These are phyloP conservation scores for Tetracentron sinense DNA, from an alignment of 164 flowering plant genomes.

Conservation along the genomic window DNA sequence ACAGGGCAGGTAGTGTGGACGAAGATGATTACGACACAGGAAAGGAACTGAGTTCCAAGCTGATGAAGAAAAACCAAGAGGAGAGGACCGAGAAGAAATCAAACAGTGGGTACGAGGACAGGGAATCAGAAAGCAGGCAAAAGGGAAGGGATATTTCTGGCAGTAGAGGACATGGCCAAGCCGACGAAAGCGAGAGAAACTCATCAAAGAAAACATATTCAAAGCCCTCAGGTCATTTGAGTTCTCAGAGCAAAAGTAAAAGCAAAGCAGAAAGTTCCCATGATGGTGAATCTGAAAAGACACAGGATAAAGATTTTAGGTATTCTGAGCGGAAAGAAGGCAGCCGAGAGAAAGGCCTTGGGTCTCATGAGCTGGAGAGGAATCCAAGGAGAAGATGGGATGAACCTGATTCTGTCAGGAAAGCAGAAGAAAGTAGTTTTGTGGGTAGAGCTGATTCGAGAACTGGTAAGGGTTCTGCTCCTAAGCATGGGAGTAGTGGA, in stretches of 20 bases:
- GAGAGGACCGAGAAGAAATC: slow-evolving; percentile 70
- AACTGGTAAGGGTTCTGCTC: slow-evolving; percentile 50
- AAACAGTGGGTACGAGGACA: slow-evolving; percentile 73
- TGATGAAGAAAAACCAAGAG: slow-evolving; percentile 61
- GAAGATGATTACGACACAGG: slow-evolving; percentile 69
- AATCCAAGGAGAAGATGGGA: slow-evolving; percentile 80
- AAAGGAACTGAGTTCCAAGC: slow-evolving; percentile 56
- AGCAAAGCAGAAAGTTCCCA: slow-evolving; percentile 47
- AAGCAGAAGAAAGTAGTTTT: slow-evolving; percentile 39
- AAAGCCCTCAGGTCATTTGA: slow-evolving; percentile 45
- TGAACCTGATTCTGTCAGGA: slow-evolving; percentile 43
- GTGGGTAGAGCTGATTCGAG: slow-evolving; percentile 43
- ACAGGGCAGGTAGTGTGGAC: slow-evolving; percentile 52
- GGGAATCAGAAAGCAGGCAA: slow-evolving; percentile 53
- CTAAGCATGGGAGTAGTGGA: slow-evolving; percentile 43
- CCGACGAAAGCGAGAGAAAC: slow-evolving; percentile 50
- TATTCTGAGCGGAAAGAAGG: slow-evolving; percentile 53
- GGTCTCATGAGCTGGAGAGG: slow-evolving; percentile 48
- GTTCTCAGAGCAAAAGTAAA: slow-evolving; percentile 43
- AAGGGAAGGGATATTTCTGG: slow-evolving; percentile 54
- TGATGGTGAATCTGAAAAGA: slow-evolving; percentile 52
- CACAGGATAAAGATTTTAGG: slow-evolving; percentile 54
- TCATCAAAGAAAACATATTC: slow-evolving; percentile 39
- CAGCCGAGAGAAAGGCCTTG: slow-evolving; percentile 55
- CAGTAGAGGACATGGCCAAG: slow-evolving; percentile 40